Conservation (phyloP, 768 basidiomycete genomes). For the Obba rivulosa region DNA sequence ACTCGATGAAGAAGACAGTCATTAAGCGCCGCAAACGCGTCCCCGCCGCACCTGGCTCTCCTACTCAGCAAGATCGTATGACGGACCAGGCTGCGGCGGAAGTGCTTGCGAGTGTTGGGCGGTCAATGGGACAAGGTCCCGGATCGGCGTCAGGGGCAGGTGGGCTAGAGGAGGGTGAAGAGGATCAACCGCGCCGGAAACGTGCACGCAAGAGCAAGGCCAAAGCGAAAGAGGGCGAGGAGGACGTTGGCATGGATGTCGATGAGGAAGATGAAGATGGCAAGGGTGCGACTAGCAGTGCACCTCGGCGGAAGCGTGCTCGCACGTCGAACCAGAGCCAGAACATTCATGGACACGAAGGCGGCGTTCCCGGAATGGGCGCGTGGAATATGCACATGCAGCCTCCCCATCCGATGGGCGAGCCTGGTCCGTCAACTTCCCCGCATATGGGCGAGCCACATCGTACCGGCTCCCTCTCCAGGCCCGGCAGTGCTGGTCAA, state of each 20-base stretch:
- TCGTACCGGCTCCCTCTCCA: slow-evolving; percentile 8
- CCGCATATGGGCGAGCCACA: slow-evolving; percentile 9
- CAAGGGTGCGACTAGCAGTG: slow-evolving; percentile 1
- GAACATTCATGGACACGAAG: slow-evolving; percentile 8
- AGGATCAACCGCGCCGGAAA: slow-evolving; percentile 49
- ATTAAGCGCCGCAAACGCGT: slow-evolving; percentile 98
- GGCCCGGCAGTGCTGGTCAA: slow-evolving; percentile 6
- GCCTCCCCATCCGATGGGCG: slow-evolving; percentile 6
- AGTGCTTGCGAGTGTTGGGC: slow-evolving; percentile 79
- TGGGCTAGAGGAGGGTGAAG: slow-evolving; percentile 44
- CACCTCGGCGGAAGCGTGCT: background rate
- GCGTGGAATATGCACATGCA: slow-evolving; percentile 14
- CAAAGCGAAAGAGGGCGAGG: slow-evolving; percentile 29
- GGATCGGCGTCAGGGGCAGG: slow-evolving; percentile 31
- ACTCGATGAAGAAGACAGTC: slow-evolving; percentile 98
- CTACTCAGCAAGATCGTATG: slow-evolving; percentile 41
- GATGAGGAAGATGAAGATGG: slow-evolving; percentile 38
- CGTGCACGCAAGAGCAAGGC: slow-evolving; percentile 33
- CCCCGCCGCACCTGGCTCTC: slow-evolving; percentile 61
- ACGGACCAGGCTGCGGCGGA: slow-evolving; percentile 88
- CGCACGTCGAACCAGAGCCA: slow-evolving; percentile 6
- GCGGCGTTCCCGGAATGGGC: slow-evolving; percentile 1
- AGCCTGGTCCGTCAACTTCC: slow-evolving; percentile 1
- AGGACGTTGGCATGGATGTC: slow-evolving; percentile 42
- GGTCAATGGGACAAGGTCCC: slow-evolving; percentile 34